Evolutionary conservation across 2,329 filamentous ascomycete genomes (phyloP), one percentile per base, ranked within the genome.

Genomic region (Hypoxylon sp.): DNA sequence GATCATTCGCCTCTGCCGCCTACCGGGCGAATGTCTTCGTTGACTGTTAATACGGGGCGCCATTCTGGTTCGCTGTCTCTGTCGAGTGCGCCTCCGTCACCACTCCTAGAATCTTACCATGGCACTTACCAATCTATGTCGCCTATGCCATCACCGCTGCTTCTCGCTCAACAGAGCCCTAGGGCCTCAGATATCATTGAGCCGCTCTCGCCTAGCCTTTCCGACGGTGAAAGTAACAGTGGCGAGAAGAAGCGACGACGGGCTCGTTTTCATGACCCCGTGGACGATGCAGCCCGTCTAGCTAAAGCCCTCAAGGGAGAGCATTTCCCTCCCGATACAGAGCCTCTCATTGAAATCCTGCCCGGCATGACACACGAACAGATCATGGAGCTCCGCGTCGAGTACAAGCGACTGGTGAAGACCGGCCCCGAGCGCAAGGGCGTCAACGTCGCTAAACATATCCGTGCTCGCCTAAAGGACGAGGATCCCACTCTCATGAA

Each of bases 111-210:
- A 80, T 91, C 96, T 0, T 98, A 98, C 80, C 91, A 91, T 68
- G 95, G 95, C 41, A 97, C 94, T 0, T 98, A 97, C 75, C 95
- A 98, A 79, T 93, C 93, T 63, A 92, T 97, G 74, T 97, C 94
- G 0, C 94, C 95, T 0, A 97, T 98, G 93, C 94, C 94, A 0
- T 94, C 94, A 0, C 93, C 94, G 0, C 82, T 94, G 23, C 84
- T 90, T 74, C 75, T 89, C 3, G 79, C 88, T 2, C 80, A 82
- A 36, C 83, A 89, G 9, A 86, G 88, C 21, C 77, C 86, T 43
- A 74, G 75, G 25, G 65, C 66, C n/a, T 74, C 64, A 2, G 74
- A 79, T 11, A 69, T 80, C 28, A 72, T 86, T 25, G 86, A 89
- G 38, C 80, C 83, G 0, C 79, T 89, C 13, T 87, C 86, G 0